Percentiles rank a stretch among this genome's conserved stretches.
Evolutionary conservation across 306 rosid species (phyloP).

Genomic region (Ammopiptanthus mongolicus): DNA sequence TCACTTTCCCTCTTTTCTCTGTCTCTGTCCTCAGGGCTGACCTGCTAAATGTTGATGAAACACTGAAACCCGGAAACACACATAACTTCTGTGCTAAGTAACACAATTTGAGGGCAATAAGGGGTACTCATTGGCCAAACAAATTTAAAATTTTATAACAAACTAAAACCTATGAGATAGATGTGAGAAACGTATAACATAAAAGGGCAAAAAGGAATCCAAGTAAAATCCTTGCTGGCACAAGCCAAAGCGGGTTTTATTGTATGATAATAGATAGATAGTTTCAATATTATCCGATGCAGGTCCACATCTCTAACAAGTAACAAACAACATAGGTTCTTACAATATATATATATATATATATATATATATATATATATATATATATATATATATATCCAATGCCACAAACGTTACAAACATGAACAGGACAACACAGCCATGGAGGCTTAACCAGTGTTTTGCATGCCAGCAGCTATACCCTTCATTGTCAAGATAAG

Average conservation of each 20-base stretch:
- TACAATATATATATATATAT: slow-evolving; percentile 15
- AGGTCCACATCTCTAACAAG: background rate
- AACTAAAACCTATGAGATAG: background rate
- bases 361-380: too few relatives aligned
- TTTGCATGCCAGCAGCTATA: slow-evolving; percentile 97
- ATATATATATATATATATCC: slow-evolving; percentile 15
- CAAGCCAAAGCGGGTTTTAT: slow-evolving; percentile 12
- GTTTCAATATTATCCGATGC: slow-evolving; percentile 6
- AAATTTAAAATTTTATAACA: background rate
- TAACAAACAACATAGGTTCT: background rate
- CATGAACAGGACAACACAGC: background rate
- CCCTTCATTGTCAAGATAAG: slow-evolving; percentile 99
- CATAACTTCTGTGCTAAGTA: background rate
- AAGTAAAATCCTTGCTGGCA: background rate
- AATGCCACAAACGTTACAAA: background rate
- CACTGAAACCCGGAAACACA: background rate
- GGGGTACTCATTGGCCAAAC: background rate
- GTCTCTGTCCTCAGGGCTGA: background rate
- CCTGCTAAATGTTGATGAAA: background rate
- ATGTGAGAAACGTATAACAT: background rate
- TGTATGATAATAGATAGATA: background rate
- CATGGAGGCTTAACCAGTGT: slow-evolving; percentile 62
- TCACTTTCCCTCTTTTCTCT: too few relatives aligned
- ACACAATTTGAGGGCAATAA: background rate
- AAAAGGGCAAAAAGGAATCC: background rate